Evolutionary conservation across 2,329 filamentous ascomycete species (phyloP).

Genomic region (Aspergillus pseudonomiae): DNA sequence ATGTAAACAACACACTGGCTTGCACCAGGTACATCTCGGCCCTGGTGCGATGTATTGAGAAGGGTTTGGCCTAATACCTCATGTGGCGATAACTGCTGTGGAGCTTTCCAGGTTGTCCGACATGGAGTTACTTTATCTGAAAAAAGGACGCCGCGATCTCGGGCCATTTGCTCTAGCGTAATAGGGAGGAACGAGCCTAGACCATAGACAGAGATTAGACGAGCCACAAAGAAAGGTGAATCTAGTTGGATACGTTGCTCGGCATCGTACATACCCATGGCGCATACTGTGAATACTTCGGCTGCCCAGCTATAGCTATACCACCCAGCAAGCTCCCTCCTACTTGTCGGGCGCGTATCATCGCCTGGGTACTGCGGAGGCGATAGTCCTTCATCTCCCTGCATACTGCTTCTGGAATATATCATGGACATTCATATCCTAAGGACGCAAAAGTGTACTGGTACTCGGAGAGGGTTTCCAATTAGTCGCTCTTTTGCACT

Average conservation of each 20-base stretch:
- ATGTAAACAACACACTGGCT: constrained; percentile 82
- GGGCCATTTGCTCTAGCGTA: constrained; percentile 86
- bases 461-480: neutral
- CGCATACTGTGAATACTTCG: constrained; percentile 95
- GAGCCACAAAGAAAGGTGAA: constrained; percentile 13
- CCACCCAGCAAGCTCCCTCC: constrained; percentile 88
- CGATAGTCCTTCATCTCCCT: constrained; percentile 29
- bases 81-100: constrained; percentile 7
- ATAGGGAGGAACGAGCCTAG: constrained; percentile 93
- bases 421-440: constrained; percentile 16
- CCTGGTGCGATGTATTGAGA: constrained; percentile 20
- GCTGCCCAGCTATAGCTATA: constrained; percentile 96
- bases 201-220: constrained; percentile 14
- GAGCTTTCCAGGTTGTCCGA: constrained; percentile 60
- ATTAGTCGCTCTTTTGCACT: neutral
- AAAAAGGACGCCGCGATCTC: constrained; percentile 86
- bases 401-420: constrained; percentile 39
- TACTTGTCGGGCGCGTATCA: constrained; percentile 84
- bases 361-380: constrained; percentile 72
- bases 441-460: neutral
- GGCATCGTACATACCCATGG: constrained; percentile 57
- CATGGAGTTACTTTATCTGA: constrained; percentile 78
- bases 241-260: neutral
- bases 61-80: neutral
- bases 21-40: constrained; percentile 31